Evolutionary conservation across 2,329 filamentous ascomycete genomes (phyloP).

Genomic region (Colletotrichum cordylinicola): DNA sequence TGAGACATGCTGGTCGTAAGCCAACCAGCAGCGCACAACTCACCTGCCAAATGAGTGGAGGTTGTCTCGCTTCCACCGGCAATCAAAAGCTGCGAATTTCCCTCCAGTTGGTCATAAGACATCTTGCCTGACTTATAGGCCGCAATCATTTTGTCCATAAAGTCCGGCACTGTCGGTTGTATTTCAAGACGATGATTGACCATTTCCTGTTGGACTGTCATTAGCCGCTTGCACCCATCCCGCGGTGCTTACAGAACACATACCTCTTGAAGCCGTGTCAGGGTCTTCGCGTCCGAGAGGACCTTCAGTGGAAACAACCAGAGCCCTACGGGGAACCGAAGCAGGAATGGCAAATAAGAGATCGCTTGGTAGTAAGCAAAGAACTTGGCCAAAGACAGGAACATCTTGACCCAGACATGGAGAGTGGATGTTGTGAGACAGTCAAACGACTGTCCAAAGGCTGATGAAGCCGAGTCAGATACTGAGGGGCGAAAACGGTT

Average conservation of each 20-base stretch:
- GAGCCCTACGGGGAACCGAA: background rate
- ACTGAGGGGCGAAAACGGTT: background rate
- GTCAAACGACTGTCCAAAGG: constrained; percentile 32
- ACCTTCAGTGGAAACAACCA: background rate
- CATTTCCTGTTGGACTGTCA: background rate
- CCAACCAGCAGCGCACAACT: background rate
- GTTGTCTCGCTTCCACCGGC: constrained; percentile 38
- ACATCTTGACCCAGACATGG: constrained; percentile 28
- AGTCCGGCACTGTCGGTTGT: background rate
- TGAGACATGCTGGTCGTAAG: too few species aligned
- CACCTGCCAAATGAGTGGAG: constrained; percentile 36
- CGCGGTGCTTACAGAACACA: background rate
- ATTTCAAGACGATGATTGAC: background rate
- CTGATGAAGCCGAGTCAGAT: background rate
- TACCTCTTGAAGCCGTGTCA: background rate
- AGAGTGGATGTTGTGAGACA: constrained; percentile 26
- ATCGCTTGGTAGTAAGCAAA: background rate
- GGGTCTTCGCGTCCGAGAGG: background rate
- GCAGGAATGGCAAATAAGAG: background rate
- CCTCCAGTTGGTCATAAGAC: constrained; percentile 1
- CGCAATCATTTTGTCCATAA: background rate
- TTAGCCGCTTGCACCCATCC: background rate
- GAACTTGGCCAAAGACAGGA: constrained; percentile 25
- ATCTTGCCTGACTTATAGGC: constrained; percentile 1
- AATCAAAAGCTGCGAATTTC: constrained; percentile 25